Percentiles rank a stretch among this genome's conserved stretches.
Evolutionary conservation across 495 filamentous ascomycete genomes (phyloP).

Genomic region (Hypoxylon crocopeplum): DNA sequence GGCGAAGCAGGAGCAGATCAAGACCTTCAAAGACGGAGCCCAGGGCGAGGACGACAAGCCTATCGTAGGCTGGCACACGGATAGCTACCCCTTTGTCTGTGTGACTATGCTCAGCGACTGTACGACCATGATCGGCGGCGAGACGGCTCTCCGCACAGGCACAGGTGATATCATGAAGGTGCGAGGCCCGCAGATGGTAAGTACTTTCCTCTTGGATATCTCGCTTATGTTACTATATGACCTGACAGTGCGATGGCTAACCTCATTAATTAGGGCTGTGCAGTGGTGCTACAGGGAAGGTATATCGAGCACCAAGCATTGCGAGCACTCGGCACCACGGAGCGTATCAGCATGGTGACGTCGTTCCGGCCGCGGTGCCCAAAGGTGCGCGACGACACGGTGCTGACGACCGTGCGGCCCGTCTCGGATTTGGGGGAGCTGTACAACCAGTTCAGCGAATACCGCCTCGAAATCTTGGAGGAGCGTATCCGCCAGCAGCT

Average conservation of each 20-base stretch:
- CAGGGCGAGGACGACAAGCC: constrained; percentile 63
- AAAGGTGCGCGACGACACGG: constrained; percentile 67
- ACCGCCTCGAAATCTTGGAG: constrained; percentile 74
- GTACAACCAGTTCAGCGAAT: constrained; percentile 74
- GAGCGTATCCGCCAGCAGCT: constrained; percentile 59
- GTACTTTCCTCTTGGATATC: constrained; percentile 13
- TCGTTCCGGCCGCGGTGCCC: constrained; percentile 70
- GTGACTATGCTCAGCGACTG: constrained; percentile 79
- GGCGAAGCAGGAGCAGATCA: constrained; percentile 48
- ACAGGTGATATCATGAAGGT: constrained; percentile 70
- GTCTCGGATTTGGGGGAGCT: constrained; percentile 71
- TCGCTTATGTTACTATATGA: background rate
- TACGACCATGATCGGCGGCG: constrained; percentile 72
- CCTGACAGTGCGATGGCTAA: constrained; percentile 2
- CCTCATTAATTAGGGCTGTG: constrained; percentile 65
- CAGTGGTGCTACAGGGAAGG: constrained; percentile 72
- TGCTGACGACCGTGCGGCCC: constrained; percentile 69
- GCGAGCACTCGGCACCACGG: constrained; percentile 65
- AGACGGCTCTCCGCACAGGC: constrained; percentile 70
- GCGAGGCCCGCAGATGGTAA: constrained; percentile 70
- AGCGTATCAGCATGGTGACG: constrained; percentile 76
- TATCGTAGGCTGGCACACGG: constrained; percentile 75
- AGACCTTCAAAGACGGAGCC: constrained; percentile 33
- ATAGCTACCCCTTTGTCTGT: constrained; percentile 80
- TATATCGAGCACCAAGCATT: constrained; percentile 77